Evolutionary conservation across 345 rosid genomes (phyloP), one percentile per base, ranked within the genome.

Genomic region (Aethionema arabicum): DNA sequence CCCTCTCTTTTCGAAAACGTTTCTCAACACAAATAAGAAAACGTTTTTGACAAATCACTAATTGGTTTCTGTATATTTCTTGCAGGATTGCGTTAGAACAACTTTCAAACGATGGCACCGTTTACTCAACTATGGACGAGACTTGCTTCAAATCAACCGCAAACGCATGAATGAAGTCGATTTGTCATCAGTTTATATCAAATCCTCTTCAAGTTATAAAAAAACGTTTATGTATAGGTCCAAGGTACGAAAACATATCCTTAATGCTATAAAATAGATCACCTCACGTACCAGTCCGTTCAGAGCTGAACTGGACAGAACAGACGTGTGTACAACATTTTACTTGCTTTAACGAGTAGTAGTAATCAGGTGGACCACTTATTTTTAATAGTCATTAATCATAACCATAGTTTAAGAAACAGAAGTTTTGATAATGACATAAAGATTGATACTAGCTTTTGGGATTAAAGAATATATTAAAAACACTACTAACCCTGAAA

Each of bases 61-160:
- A 1, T 63, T 42, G 58, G 46, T 47, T 13, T 53, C 4, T 68
- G 32, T 68, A 29, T n/a, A 47, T 14, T n/a, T 50, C 6, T 43
- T 69, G 72, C 91, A 89, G 97, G 95, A 80, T 80, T 43, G 89
- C 78, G 36, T 61, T 87, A 15, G 83, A 74, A 38, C 71, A 21
- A 46, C 91, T 89, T 36, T 75, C 72, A 9, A 76, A 67, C 11
- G 88, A 84, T 51, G 91, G 96, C 52, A 53, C 72, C 5, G 74
- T 89, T 55, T 89, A 93, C 80, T 72, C 95, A 0, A 78, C 87
- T 0, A 74, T 59, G 4, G 88, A 89, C 14, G 97, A 92, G 33
- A 59, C 67, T 69, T 78, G 83, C 80, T 92, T 52, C 70, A 89
- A 83, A 61, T 83, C 95, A 32, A 78, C 88, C 4, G 77, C 66